Conservation (phyloP, 2,329 filamentous ascomycete genomes). For the Tolypocladium nubicola region DNA sequence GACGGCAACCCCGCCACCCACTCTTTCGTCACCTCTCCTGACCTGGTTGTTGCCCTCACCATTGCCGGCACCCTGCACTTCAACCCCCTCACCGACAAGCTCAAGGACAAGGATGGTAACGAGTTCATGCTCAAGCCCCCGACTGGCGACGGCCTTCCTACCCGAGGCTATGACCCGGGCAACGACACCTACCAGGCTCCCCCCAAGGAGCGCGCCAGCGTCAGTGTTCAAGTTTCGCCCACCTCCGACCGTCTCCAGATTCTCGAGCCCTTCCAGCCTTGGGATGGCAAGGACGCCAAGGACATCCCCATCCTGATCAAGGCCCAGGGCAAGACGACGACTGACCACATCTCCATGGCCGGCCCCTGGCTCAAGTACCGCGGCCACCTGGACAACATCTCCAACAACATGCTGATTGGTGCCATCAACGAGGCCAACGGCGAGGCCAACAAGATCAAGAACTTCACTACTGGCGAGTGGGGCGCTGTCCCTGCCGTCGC, state of each 20-base stretch:
- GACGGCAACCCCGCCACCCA: conserved; percentile 94
- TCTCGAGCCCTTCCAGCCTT: conserved; percentile 80
- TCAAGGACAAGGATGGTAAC: conserved; percentile 69
- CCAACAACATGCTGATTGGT: conserved; percentile 92
- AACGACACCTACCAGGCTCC: conserved; percentile 64
- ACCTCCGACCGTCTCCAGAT: conserved; percentile 80
- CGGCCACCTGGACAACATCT: conserved; percentile 95
- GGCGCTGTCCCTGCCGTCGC: conserved; percentile 82
- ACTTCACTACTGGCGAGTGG: conserved; percentile 67
- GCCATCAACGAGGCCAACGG: conserved; percentile 89
- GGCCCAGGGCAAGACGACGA: conserved; percentile 95
- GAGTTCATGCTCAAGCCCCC: conserved; percentile 79
- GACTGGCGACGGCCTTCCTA: conserved; percentile 58
- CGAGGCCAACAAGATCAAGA: conserved; percentile 86
- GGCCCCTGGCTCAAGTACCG: conserved; percentile 99
- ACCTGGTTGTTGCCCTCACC: conserved; percentile 91
- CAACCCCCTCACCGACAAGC: conserved; percentile 83
- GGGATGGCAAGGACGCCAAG: conserved; percentile 64
- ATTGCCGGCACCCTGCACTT: conserved; percentile 90
- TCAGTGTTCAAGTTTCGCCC: conserved; percentile 69
- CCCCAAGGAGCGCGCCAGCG: conserved; percentile 56
- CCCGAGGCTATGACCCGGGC: conserved; percentile 45
- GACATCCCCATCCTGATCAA: conserved; percentile 89
- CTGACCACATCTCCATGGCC: conserved; percentile 94
- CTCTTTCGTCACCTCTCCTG: conserved; percentile 96